These are phyloP conservation scores for Daphne laureola DNA, from an alignment of 441 rosid species.

Conservation along the genomic window DNA sequence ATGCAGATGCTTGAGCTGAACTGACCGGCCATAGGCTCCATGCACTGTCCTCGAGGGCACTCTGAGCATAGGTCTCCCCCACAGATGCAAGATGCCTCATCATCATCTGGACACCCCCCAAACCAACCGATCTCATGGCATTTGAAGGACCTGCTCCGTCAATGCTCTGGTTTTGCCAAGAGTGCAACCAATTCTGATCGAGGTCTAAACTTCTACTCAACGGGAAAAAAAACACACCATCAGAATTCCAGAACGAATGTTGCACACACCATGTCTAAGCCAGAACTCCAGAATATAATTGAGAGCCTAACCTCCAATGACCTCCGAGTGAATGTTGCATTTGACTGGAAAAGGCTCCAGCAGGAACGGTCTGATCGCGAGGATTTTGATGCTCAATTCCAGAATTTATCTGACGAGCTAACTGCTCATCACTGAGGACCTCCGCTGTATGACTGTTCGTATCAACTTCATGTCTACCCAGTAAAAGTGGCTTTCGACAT, in stretches of 20 bases:
- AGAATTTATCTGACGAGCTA: conserved; percentile 62
- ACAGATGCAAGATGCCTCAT: conserved; percentile 98
- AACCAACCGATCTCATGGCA: conserved; percentile 62
- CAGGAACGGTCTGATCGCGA: conserved; percentile 41
- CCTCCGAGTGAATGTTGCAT: conserved; percentile 54
- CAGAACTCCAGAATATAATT: conserved; percentile 10
- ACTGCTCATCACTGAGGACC: conserved; percentile 63
- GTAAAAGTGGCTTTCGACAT: conserved; percentile 95
- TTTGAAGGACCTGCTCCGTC: conserved; percentile 94
- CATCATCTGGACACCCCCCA: conserved; percentile 94
- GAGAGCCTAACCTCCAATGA: conserved; percentile 65
- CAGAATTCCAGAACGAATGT: conserved; percentile 4
- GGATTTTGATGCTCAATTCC: conserved; percentile 56
- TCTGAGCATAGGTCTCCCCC: conserved; percentile 89
- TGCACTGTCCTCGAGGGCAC: conserved; percentile 79
- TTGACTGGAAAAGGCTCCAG: conserved; percentile 66
- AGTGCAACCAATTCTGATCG: conserved; percentile 71
- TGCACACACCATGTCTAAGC: conserved; percentile 5
- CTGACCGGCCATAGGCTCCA: conserved; percentile 90
- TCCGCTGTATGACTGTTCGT: conserved; percentile 36
- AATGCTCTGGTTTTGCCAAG: conserved; percentile 69
- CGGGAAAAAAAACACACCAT: not conserved
- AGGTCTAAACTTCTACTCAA: conserved; percentile 57
- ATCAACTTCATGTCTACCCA: conserved; percentile 59
- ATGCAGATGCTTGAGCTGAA: conserved; percentile 58